These are phyloP conservation scores for Dentipellis fragilis DNA, from an alignment of 768 basidiomycete genomes.

Conservation along the genomic window DNA sequence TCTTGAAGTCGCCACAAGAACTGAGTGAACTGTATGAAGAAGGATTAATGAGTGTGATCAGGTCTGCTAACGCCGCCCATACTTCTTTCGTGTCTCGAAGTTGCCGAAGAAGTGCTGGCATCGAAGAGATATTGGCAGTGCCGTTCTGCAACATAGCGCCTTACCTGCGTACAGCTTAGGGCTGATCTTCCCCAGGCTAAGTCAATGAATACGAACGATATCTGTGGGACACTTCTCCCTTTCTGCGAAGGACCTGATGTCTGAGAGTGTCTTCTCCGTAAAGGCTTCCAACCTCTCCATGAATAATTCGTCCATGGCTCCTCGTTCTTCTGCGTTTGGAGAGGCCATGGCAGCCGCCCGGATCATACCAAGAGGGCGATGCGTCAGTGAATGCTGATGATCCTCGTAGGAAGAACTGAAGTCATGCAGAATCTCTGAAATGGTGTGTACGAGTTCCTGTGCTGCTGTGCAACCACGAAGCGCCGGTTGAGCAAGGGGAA, in stretches of 20 bases:
- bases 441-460: no score
- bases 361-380: no score
- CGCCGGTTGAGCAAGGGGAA: no score
- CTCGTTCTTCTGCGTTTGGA: constrained; percentile 15
- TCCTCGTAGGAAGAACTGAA: no score
- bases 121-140: constrained; percentile 49
- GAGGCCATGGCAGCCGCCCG: constrained; percentile 6
- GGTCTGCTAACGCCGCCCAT: neutral
- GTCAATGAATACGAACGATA: constrained; percentile 30
- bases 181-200: constrained; percentile 6
- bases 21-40: constrained; percentile 29
- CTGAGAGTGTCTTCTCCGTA: constrained; percentile 45
- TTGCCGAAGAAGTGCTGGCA: constrained; percentile 1
- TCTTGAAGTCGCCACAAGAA: constrained; percentile 40
- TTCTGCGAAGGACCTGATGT: constrained; percentile 51
- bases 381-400: no score
- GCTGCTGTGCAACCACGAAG: no score
- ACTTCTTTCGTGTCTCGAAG: constrained; percentile 7
- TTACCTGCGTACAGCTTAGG: constrained; percentile 21
- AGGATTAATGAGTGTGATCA: constrained; percentile 1
- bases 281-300: constrained; percentile 56
- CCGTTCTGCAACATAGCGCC: constrained; percentile 49
- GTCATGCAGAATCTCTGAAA: no score
- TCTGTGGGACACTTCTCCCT: constrained; percentile 50
- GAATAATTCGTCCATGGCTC: constrained; percentile 41